Conservation (phyloP, 495 filamentous ascomycete species). For the Penicillium alfredii region DNA sequence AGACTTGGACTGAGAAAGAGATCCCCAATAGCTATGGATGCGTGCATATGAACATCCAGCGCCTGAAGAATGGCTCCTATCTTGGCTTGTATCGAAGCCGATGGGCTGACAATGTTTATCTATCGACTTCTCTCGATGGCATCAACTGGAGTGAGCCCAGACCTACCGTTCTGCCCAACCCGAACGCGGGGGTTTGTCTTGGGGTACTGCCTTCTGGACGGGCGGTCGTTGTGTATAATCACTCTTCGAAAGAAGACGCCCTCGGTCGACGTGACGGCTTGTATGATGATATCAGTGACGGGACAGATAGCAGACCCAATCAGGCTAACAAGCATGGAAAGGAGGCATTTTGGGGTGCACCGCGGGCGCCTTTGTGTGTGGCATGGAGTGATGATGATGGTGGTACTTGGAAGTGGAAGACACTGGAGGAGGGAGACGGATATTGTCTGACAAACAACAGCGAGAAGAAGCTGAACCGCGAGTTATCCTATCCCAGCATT, state of each 20-base stretch:
- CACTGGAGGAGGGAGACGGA: conserved; percentile 20
- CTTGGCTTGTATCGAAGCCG: conserved; percentile 20
- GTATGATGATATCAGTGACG: conserved; percentile 23
- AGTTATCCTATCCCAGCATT: conserved; percentile 24
- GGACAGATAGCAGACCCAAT: conserved; percentile 14
- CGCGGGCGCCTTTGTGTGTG: conserved; percentile 17
- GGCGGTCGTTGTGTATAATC: conserved; percentile 20
- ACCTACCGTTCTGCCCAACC: conserved; percentile 17
- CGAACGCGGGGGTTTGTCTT: conserved; percentile 22
- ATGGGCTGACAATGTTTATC: conserved; percentile 20
- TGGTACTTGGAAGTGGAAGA: conserved; percentile 13
- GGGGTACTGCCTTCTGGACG: conserved; percentile 20
- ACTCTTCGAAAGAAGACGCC: conserved; percentile 19
- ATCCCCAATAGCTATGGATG: conserved; percentile 18
- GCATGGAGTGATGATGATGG: conserved; percentile 23
- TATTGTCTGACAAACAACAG: conserved; percentile 24
- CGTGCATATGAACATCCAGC: conserved; percentile 23
- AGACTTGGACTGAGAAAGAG: conserved; percentile 14
- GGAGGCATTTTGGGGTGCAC: conserved; percentile 25
- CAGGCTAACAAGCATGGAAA: conserved; percentile 18
- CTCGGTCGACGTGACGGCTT: conserved; percentile 19
- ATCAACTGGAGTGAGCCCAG: conserved; percentile 17
- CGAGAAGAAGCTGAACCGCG: conserved; percentile 20
- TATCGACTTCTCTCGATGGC: conserved; percentile 17
- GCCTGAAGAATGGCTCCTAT: conserved; percentile 15